Evolutionary conservation across 169 alveolate genomes (phyloP), one percentile per base, ranked within the genome.

Genomic region (Nephromyces sp.): DNA sequence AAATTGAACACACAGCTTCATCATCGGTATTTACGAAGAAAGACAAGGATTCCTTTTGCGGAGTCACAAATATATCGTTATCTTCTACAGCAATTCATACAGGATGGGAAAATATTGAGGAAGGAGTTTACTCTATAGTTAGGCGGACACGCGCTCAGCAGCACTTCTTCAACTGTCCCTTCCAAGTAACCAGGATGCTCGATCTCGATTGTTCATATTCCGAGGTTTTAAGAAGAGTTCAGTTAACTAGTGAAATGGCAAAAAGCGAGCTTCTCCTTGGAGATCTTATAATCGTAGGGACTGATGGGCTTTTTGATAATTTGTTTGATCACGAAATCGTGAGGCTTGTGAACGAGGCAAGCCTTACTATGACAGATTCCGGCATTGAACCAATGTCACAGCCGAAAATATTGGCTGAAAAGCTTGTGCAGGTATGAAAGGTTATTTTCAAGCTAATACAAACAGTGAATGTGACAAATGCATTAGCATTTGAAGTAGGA

Each of bases 281-380:
- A 3, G 93, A 88, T 69, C 33, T 88, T 21, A 64, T 88, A 15
- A 78, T 88, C 0, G 75, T 82, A 3, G 93, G 89, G 6, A 80
- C 89, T n/a, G 93, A 88, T 69, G 93, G 93, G 6, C 74, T 88
- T 0, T 88, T 84, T 66, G 93, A 88, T 53, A 88, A 88, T 69
- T 66, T 88, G 15, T 86, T 86, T 52, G 85, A 84, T 34, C 89
- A 84, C 15, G 93, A 88, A 62, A 85, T 88, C 5, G 67, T 86
- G 27, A 84, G 75, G 6, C 74, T 84, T 35, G 81, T 83, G 8
- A 86, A 86, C 69, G 33, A 70, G 15, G 72, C 71, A 3, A 63
- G 81, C 61, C 70, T 72, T 68, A 29, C 29, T 1, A 28, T 28
- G 32, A 25, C 68, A 22, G 34, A 32, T 25, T 34, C 72, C n/a